Conservation (phyloP, 2,329 filamentous ascomycete genomes). For the Coniochaeta prunicola region DNA sequence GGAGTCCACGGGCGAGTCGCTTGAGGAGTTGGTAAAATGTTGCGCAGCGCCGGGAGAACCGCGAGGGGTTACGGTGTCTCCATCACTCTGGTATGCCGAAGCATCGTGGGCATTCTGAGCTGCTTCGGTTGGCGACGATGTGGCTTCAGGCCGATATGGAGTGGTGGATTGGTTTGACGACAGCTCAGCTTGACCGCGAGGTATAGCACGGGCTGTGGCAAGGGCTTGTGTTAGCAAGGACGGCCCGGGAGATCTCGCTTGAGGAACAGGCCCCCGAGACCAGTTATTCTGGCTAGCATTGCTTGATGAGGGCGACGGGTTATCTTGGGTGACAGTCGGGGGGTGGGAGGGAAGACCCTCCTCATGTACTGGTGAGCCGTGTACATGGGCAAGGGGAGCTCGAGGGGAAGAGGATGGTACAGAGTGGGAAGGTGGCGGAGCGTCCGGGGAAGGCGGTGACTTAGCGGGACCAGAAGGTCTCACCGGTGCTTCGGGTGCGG, state of each 20-base stretch:
- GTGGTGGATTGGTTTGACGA: conserved; percentile 4
- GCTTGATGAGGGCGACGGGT: conserved; percentile 15
- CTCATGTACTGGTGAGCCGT: neutral
- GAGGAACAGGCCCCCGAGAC: conserved; percentile 31
- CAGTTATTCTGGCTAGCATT: conserved; percentile 39
- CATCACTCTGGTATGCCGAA: conserved; percentile 23
- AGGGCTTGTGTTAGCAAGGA: conserved; percentile 51
- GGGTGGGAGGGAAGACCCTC: conserved; percentile 9
- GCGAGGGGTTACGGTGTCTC: conserved; percentile 28
- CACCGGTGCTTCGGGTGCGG: conserved; percentile 40
- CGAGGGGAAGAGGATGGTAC: neutral
- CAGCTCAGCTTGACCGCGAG: conserved; percentile 15
- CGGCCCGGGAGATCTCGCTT: conserved; percentile 39
- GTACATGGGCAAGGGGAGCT: conserved; percentile 2
- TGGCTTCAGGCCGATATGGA: neutral
- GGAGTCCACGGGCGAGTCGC: neutral
- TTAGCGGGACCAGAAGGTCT: conserved; percentile 20
- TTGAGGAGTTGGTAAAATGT: neutral
- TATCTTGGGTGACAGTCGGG: conserved; percentile 10
- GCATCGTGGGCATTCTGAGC: conserved; percentile 24
- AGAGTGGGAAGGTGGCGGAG: conserved; percentile 1
- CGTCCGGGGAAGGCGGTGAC: conserved; percentile 6
- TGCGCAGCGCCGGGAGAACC: conserved; percentile 16
- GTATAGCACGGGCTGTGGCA: conserved; percentile 50
- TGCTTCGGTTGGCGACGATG: neutral